Evolutionary conservation across 2,329 filamentous ascomycete genomes (phyloP).

Genomic region (Epichloe gansuensis): DNA sequence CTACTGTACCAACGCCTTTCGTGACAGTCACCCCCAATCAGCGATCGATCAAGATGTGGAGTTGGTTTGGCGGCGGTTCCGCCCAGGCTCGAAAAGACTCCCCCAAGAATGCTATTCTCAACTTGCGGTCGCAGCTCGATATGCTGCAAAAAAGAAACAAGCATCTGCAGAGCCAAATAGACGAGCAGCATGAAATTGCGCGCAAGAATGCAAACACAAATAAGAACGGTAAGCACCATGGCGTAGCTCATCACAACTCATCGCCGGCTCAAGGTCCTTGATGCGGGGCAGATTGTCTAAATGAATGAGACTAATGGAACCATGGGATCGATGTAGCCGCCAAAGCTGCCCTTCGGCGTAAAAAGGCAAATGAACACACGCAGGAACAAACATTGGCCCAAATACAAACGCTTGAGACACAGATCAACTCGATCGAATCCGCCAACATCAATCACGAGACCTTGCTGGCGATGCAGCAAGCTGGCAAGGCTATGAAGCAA

Average conservation of each 20-base stretch:
- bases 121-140: slow-evolving; percentile 76
- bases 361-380: slow-evolving; percentile 87
- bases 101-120: slow-evolving; percentile 92
- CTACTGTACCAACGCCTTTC: neutral
- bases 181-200: slow-evolving; percentile 79
- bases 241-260: neutral
- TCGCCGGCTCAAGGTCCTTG: neutral
- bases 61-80: slow-evolving; percentile 81
- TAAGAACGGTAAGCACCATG: slow-evolving; percentile 61
- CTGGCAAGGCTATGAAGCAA: slow-evolving; percentile 77
- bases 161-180: slow-evolving; percentile 82
- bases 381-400: slow-evolving; percentile 83
- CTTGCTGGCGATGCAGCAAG: slow-evolving; percentile 83
- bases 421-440: slow-evolving; percentile 93
- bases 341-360: slow-evolving; percentile 78
- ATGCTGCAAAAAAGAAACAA: slow-evolving; percentile 92
- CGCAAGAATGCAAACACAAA: slow-evolving; percentile 77
- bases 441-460: slow-evolving; percentile 99
- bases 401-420: slow-evolving; percentile 83
- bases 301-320: slow-evolving; percentile 11
- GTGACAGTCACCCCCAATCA: neutral
- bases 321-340: slow-evolving; percentile 46
- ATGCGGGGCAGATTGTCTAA: slow-evolving; percentile 8
- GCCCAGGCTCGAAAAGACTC: slow-evolving; percentile 82
- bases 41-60: slow-evolving; percentile 44